These are phyloP conservation scores for Suillus subluteus DNA, from an alignment of 768 basidiomycete species.

Conservation along the genomic window DNA sequence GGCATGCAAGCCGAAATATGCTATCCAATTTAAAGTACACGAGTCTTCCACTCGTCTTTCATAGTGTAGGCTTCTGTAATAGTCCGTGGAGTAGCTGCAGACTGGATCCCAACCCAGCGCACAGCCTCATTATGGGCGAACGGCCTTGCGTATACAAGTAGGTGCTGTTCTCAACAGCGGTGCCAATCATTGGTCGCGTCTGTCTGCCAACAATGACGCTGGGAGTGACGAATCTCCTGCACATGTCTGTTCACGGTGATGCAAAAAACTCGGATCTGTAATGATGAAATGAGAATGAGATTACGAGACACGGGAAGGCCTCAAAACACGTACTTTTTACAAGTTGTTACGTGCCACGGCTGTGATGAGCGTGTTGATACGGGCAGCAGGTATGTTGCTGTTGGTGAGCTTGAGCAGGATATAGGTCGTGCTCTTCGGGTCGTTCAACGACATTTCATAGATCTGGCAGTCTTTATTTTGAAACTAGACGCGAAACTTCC, in stretches of 20 bases:
- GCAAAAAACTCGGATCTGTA: neutral
- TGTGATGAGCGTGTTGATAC: slow-evolving; percentile 3
- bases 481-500: neutral
- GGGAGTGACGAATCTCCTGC: neutral
- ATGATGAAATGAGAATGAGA: neutral
- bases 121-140: neutral
- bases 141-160: neutral
- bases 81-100: neutral
- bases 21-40: neutral
- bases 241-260: neutral
- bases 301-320: no score
- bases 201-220: neutral
- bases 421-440: neutral
- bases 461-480: neutral
- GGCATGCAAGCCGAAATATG: neutral
- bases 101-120: neutral
- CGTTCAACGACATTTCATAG: neutral
- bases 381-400: neutral
- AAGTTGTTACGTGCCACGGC: neutral
- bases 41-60: neutral
- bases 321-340: neutral
- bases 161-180: slow-evolving; percentile 2
- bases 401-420: neutral
- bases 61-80: neutral
- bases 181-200: no score